phyloP scores from a whole-genome alignment of 1,284 basidiomycete species.

The Cutaneotrichosporon sp. region DNA sequence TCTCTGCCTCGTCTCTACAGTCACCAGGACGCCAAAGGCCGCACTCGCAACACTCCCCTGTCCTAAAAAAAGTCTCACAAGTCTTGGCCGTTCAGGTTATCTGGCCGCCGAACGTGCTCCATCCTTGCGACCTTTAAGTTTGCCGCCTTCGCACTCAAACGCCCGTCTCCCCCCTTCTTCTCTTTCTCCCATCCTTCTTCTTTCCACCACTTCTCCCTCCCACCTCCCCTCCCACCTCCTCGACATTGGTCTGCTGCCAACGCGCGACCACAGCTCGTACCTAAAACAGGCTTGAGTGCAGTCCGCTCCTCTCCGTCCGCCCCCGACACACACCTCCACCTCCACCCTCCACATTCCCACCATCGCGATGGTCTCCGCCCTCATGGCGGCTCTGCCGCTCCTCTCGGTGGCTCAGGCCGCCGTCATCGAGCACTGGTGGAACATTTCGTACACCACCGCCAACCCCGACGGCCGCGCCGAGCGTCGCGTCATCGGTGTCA shows the following conservation, averaged over 20 bases:
- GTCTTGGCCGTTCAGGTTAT: slow-evolving; percentile 7
- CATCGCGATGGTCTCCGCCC: slow-evolving; percentile 18
- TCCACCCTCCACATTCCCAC: neutral
- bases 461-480: slow-evolving; percentile 57
- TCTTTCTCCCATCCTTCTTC: neutral
- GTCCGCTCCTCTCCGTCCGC: neutral
- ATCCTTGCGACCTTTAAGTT: slow-evolving; percentile 12
- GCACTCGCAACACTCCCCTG: neutral
- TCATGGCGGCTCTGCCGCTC: slow-evolving; percentile 27
- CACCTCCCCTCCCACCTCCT: too few species aligned
- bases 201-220: neutral
- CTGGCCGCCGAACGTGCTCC: slow-evolving; percentile 5
- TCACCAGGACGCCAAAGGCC: neutral
- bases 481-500: slow-evolving; percentile 79
- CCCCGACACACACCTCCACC: neutral
- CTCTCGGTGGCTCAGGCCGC: slow-evolving; percentile 37
- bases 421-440: slow-evolving; percentile 53
- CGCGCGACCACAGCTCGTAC: neutral
- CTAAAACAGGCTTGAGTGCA: neutral
- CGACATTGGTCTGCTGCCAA: neutral
- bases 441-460: slow-evolving; percentile 52
- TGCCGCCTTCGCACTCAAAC: neutral
- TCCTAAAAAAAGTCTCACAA: slow-evolving; percentile 12
- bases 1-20: too few species aligned
- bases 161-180: neutral